phyloP scores from a whole-genome alignment of 2,329 filamentous ascomycete genomes.

The Didymellaceae sp. region DNA sequence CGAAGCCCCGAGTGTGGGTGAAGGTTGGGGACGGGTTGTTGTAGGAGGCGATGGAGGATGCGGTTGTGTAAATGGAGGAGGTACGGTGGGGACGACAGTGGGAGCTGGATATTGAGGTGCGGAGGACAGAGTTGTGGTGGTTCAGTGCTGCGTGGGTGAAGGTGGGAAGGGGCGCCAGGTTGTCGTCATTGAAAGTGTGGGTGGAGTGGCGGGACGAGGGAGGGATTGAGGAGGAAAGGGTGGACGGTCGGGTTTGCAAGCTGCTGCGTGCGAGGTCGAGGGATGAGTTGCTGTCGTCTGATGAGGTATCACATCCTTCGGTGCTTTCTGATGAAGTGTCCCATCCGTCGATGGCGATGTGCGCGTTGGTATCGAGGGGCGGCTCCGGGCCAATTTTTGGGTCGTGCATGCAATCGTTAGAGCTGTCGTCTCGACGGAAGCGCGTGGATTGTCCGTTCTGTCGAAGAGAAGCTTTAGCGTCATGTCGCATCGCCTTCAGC shows the following conservation, averaged over 20 bases:
- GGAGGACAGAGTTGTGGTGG: not conserved
- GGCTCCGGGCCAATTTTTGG: not conserved
- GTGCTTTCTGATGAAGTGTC: not conserved
- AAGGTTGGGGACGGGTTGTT: not conserved
- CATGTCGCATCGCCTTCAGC: slow-evolving; percentile 21
- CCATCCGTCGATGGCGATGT: not conserved
- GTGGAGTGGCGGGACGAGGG: not conserved
- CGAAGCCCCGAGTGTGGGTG: not conserved
- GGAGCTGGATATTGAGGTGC: not conserved
- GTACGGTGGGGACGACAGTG: not conserved
- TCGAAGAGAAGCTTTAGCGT: slow-evolving; percentile 2
- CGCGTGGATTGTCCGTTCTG: not conserved
- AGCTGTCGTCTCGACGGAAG: not conserved
- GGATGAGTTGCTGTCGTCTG: no score
- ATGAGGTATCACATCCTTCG: not conserved
- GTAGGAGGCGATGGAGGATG: not conserved
- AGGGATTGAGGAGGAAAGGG: no score
- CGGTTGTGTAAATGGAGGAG: not conserved
- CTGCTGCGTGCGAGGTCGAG: no score
- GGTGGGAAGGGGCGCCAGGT: not conserved
- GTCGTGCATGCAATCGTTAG: not conserved
- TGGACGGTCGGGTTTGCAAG: no score
- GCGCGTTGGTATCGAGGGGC: not conserved
- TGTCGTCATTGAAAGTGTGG: not conserved
- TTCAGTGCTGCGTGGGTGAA: not conserved